Percentiles rank a stretch among this genome's conserved stretches.
These are phyloP conservation scores for Russula vinacea DNA, from an alignment of 768 basidiomycete species.

Conservation along the genomic window DNA sequence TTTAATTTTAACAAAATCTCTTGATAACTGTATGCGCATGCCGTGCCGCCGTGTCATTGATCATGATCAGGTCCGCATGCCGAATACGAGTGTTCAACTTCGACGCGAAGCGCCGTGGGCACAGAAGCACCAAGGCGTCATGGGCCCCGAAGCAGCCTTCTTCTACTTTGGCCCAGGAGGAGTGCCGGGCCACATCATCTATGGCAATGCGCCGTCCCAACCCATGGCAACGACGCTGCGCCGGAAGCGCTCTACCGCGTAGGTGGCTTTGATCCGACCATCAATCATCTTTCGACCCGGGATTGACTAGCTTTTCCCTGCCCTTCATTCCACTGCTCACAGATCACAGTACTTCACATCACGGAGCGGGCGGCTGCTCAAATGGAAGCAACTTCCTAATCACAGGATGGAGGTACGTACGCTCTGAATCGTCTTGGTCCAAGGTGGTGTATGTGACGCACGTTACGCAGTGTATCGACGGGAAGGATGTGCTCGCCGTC, in stretches of 20 bases:
- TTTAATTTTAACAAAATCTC: not conserved
- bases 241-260: conserved; percentile 63
- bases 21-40: not conserved
- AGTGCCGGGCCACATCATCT: conserved; percentile 59
- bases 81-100: conserved; percentile 62
- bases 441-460: conserved; percentile 17
- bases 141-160: conserved; percentile 77
- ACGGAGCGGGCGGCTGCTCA: conserved; percentile 65
- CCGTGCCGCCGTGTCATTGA: too few relatives aligned
- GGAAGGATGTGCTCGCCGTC: conserved; percentile 52
- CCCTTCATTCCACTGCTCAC: not conserved
- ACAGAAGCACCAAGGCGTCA: conserved; percentile 62
- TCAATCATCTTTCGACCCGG: not conserved
- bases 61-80: conserved; percentile 49
- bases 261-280: conserved; percentile 36
- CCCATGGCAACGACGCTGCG: conserved; percentile 57
- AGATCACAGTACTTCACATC: conserved; percentile 76
- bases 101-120: conserved; percentile 65
- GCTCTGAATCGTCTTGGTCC: conserved; percentile 27
- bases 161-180: conserved; percentile 71
- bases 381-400: conserved; percentile 60
- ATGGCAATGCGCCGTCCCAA: conserved; percentile 58
- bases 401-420: conserved; percentile 71
- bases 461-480: conserved; percentile 52
- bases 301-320: not conserved